Conservation (phyloP, 805 yeast genomes). For the Candida caryicola region DNA sequence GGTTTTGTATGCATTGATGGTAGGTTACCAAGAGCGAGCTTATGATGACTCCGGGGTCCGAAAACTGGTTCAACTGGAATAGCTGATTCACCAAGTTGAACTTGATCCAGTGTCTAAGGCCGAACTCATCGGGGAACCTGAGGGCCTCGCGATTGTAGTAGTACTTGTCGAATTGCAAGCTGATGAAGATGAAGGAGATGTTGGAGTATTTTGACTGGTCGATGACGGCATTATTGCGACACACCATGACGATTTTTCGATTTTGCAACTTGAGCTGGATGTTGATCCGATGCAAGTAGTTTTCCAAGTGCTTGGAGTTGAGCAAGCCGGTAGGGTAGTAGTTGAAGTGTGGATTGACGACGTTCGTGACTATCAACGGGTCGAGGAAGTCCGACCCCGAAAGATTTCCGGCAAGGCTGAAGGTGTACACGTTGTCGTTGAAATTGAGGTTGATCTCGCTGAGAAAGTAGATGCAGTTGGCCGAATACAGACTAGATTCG, state of each 20-base stretch:
- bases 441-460: slow-evolving; percentile 20
- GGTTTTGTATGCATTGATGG: slow-evolving; percentile 7
- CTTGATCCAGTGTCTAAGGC: slow-evolving; percentile 15
- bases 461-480: slow-evolving; percentile 20
- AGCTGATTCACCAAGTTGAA: slow-evolving; percentile 11
- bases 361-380: slow-evolving; percentile 19
- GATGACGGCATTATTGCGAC: slow-evolving; percentile 15
- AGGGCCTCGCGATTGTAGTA: slow-evolving; percentile 8
- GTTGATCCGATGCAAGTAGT: slow-evolving; percentile 18
- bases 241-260: slow-evolving; percentile 15
- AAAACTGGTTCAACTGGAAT: slow-evolving; percentile 8
- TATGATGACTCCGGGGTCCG: slow-evolving; percentile 8
- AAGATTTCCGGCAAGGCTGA: slow-evolving; percentile 22
- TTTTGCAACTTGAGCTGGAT: slow-evolving; percentile 8
- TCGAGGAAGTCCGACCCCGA: slow-evolving; percentile 18
- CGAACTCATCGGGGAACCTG: slow-evolving; percentile 18
- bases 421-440: slow-evolving; percentile 13
- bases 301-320: slow-evolving; percentile 15
- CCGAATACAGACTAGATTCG: slow-evolving; percentile 7
- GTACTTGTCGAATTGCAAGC: slow-evolving; percentile 12
- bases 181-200: slow-evolving; percentile 14
- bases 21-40: slow-evolving; percentile 8
- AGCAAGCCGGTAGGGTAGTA: slow-evolving; percentile 19
- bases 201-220: slow-evolving; percentile 10
- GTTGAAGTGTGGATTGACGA: slow-evolving; percentile 5